A percentile compares a stretch with the other conserved stretches of the same genome.
phyloP scores from a whole-genome alignment of 129 eudicot genomes.

The Sambucus nigra region DNA sequence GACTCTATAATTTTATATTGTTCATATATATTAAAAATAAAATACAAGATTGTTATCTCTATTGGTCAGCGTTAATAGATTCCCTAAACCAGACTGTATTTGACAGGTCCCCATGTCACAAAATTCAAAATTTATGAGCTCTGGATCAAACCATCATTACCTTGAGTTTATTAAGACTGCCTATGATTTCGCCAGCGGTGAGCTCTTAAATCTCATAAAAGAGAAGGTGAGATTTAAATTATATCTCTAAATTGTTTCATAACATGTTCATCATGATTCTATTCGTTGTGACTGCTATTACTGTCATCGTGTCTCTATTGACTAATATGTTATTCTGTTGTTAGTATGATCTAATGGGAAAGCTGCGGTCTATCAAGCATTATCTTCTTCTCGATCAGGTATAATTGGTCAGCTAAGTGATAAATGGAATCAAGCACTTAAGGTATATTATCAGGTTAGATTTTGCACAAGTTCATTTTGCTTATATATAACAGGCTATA shows the following conservation, averaged over 20 bases:
- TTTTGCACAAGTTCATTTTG: no score
- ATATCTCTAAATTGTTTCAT: conserved; percentile 8
- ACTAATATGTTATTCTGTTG: conserved; percentile 10
- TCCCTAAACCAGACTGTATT: conserved; percentile 14
- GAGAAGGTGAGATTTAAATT: conserved; percentile 52
- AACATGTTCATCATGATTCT: neutral
- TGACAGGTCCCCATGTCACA: conserved; percentile 75
- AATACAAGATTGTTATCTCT: neutral
- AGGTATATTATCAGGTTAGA: neutral
- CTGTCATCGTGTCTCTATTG: conserved; percentile 6
- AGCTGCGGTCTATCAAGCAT: conserved; percentile 91
- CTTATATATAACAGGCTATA: neutral
- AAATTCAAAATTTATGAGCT: conserved; percentile 68
- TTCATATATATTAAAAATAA: neutral
- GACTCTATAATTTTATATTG: neutral
- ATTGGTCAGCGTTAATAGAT: neutral
- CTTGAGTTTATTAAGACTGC: conserved; percentile 90
- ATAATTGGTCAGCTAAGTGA: conserved; percentile 7
- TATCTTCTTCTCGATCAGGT: conserved; percentile 99
- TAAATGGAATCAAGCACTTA: neutral
- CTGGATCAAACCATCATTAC: conserved; percentile 86
- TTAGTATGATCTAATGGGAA: conserved; percentile 88
- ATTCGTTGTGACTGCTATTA: conserved; percentile 6
- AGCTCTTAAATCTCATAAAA: conserved; percentile 82
- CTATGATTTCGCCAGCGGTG: conserved; percentile 94